phyloP scores from a whole-genome alignment of 306 rosid species.

The Glycine soja region DNA sequence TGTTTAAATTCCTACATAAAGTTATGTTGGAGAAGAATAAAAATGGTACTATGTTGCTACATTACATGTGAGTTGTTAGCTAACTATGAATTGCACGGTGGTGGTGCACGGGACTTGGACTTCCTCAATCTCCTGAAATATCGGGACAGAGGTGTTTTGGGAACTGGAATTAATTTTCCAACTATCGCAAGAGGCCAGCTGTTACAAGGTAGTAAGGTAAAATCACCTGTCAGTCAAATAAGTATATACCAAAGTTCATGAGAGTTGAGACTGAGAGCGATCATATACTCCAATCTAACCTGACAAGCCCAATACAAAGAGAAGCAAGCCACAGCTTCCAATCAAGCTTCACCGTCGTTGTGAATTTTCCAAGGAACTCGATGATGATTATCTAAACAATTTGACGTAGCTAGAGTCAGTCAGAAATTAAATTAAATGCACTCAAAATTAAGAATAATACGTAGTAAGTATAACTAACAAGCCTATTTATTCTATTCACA shows the following conservation, averaged over 20 bases:
- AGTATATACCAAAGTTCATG: no score
- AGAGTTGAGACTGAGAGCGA: no score
- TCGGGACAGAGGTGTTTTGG: slow-evolving; percentile 65
- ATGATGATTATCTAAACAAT: slow-evolving; percentile 73
- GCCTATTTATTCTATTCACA: slow-evolving; percentile 7
- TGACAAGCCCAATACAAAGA: slow-evolving; percentile 60
- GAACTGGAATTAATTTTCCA: slow-evolving; percentile 87
- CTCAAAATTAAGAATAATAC: background rate
- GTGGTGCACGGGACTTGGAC: slow-evolving; percentile 39
- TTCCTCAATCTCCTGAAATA: slow-evolving; percentile 55
- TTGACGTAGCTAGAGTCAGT: slow-evolving; percentile 14
- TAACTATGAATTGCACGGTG: slow-evolving; percentile 18
- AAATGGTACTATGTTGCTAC: no score
- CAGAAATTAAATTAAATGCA: background rate
- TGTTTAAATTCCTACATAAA: background rate
- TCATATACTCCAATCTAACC: slow-evolving; percentile 52
- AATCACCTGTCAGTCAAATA: background rate
- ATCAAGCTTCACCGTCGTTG: slow-evolving; percentile 68
- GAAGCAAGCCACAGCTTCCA: slow-evolving; percentile 74
- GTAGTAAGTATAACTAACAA: background rate
- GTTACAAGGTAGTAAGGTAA: slow-evolving; percentile 43
- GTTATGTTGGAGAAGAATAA: no score
- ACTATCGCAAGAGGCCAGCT: slow-evolving; percentile 91
- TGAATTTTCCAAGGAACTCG: slow-evolving; percentile 83
- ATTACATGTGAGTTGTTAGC: background rate